Conservation (phyloP, 352 stramenopile genomes). For the Saprolegnia diclina region DNA sequence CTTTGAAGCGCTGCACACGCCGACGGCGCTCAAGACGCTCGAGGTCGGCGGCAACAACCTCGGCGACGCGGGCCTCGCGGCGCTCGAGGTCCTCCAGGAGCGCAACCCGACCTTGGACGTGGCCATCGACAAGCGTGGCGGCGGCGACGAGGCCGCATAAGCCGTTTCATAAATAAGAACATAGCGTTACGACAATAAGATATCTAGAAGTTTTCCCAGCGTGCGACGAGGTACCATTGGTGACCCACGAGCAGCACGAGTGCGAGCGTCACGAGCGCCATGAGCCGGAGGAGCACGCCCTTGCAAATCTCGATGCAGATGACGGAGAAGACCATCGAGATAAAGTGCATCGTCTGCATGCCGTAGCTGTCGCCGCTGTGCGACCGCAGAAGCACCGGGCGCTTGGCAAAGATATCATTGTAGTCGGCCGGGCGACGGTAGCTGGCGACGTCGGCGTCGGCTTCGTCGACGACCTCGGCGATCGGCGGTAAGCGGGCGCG, state of each 20-base stretch:
- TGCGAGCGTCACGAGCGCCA: background rate
- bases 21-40: slow-evolving; percentile 65
- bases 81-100: slow-evolving; percentile 52
- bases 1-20: slow-evolving; percentile 56
- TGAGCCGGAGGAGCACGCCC: slow-evolving; percentile 1
- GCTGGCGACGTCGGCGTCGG: background rate
- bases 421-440: background rate
- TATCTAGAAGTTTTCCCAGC: background rate
- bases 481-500: background rate
- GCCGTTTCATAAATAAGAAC: slow-evolving; percentile 15
- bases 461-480: background rate
- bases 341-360: background rate
- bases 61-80: slow-evolving; percentile 52
- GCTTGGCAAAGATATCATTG: background rate
- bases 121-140: slow-evolving; percentile 70
- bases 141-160: slow-evolving; percentile 48
- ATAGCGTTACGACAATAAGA: background rate
- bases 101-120: slow-evolving; percentile 62
- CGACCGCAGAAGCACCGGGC: background rate
- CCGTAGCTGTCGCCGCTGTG: slow-evolving; percentile 1
- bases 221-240: background rate
- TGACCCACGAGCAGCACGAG: slow-evolving; percentile 10
- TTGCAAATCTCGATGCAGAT: slow-evolving; percentile 20
- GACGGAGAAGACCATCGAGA: slow-evolving; percentile 19
- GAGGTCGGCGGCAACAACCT: slow-evolving; percentile 82